These are phyloP conservation scores for Daedaleopsis sinensis DNA, from an alignment of 768 basidiomycete genomes.

Conservation along the genomic window DNA sequence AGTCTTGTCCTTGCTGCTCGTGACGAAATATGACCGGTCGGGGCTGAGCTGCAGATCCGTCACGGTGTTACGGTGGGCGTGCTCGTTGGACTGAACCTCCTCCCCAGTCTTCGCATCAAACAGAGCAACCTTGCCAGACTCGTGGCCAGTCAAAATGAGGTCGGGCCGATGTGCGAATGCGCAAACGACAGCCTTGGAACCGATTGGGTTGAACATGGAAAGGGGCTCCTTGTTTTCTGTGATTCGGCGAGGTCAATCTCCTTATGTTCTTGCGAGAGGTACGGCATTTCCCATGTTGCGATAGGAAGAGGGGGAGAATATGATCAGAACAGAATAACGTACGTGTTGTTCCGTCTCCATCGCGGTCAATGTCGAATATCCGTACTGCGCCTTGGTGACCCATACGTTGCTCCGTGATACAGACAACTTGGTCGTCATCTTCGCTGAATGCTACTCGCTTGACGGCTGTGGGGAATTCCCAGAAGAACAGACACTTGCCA, in stretches of 20 bases:
- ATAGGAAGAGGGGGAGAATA: background rate
- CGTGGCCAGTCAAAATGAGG: conserved; percentile 91
- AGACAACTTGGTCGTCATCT: conserved; percentile 80
- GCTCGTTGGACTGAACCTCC: conserved; percentile 80
- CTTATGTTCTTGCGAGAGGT: background rate
- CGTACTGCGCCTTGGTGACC: conserved; percentile 90
- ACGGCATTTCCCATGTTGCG: background rate
- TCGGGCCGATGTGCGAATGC: conserved; percentile 82
- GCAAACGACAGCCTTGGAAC: conserved; percentile 96
- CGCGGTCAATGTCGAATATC: conserved; percentile 84
- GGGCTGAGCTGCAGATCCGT: conserved; percentile 92
- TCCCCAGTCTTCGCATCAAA: conserved; percentile 90
- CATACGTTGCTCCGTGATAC: conserved; percentile 97
- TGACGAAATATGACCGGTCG: conserved; percentile 94
- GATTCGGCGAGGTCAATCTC: background rate
- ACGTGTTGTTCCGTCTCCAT: conserved; percentile 84
- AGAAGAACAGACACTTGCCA: conserved; percentile 90
- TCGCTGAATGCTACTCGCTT: conserved; percentile 94
- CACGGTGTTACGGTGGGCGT: conserved; percentile 83
- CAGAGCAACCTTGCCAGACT: conserved; percentile 91
- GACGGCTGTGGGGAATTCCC: conserved; percentile 99
- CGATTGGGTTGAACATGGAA: conserved; percentile 83
- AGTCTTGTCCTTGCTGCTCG: conserved; percentile 95
- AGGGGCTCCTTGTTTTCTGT: conserved; percentile 77
- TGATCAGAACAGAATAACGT: conserved; percentile 39